Conservation (phyloP, 1,139 yeast genomes). For the Waltiozyma sp. region DNA sequence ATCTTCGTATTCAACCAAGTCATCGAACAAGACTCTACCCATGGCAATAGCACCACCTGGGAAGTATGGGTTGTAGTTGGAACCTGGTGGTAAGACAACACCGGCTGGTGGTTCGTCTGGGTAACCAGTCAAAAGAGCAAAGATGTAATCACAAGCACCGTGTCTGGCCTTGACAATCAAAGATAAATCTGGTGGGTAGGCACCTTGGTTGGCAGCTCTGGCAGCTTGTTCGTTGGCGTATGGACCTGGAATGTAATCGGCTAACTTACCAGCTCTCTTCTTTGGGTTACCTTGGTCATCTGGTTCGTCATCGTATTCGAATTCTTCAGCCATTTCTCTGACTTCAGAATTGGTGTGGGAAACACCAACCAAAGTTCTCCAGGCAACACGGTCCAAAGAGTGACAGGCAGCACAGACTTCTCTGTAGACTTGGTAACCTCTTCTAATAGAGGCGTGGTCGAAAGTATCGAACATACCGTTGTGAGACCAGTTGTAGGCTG, state of each 20-base stretch:
- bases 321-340: slow-evolving; percentile 89
- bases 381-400: slow-evolving; percentile 91
- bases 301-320: slow-evolving; percentile 97
- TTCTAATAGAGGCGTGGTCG: slow-evolving; percentile 94
- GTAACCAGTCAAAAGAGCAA: slow-evolving; percentile 91
- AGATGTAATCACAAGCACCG: slow-evolving; percentile 94
- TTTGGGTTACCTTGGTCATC: slow-evolving; percentile 99
- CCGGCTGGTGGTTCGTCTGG: slow-evolving; percentile 99
- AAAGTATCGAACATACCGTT: slow-evolving; percentile 84
- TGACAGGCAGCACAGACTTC: slow-evolving; percentile 99
- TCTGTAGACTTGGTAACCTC: slow-evolving; percentile 98
- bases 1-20: slow-evolving; percentile 94
- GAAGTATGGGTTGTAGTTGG: slow-evolving; percentile 99
- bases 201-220: slow-evolving; percentile 99
- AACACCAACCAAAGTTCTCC: slow-evolving; percentile 98
- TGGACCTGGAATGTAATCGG: slow-evolving; percentile 92
- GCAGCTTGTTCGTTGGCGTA: slow-evolving; percentile 98
- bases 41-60: slow-evolving; percentile 99
- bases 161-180: slow-evolving; percentile 98
- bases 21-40: slow-evolving; percentile 97
- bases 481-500: slow-evolving; percentile 89
- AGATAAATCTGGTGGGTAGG: slow-evolving; percentile 96
- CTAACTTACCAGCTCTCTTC: slow-evolving; percentile 96
- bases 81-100: slow-evolving; percentile 81
- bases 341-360: slow-evolving; percentile 89